Conservation (phyloP, 1,139 yeast genomes). For the Wickerhamomyces sp. region DNA sequence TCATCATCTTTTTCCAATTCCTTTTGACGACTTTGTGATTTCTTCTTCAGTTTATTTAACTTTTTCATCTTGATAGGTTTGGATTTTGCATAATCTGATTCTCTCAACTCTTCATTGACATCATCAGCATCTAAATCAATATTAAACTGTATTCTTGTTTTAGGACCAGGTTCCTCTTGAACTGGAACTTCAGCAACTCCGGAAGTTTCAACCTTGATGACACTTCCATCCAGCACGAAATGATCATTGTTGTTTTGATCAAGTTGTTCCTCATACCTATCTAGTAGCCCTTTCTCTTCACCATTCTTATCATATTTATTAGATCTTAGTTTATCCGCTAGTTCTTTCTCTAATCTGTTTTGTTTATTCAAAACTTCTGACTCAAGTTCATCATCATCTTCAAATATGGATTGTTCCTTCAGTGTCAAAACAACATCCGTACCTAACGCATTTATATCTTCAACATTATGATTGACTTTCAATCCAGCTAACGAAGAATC, state of each 20-base stretch:
- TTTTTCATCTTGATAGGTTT: conserved; percentile 46
- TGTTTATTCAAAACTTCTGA: conserved; percentile 38
- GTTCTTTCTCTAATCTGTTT: conserved; percentile 27
- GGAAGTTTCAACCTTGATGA: conserved; percentile 1
- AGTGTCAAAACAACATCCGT: conserved; percentile 60
- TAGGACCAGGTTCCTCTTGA: conserved; percentile 16
- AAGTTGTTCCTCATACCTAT: conserved; percentile 23
- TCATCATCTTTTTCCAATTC: conserved; percentile 18
- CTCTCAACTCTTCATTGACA: conserved; percentile 21
- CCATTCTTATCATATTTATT: conserved; percentile 16
- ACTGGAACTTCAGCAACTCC: not conserved
- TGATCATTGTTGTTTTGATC: conserved; percentile 20
- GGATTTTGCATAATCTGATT: conserved; percentile 23
- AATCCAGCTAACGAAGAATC: conserved; percentile 33
- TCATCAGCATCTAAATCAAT: conserved; percentile 16
- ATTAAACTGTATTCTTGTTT: conserved; percentile 7
- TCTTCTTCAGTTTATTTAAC: conserved; percentile 25
- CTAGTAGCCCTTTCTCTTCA: conserved; percentile 7
- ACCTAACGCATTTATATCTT: conserved; percentile 18
- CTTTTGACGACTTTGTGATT: conserved; percentile 10
- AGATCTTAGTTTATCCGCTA: conserved; percentile 25
- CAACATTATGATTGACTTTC: conserved; percentile 44
- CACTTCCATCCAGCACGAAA: conserved; percentile 14
- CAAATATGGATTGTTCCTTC: conserved; percentile 52
- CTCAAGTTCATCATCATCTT: conserved; percentile 44